These are phyloP conservation scores for Lithocarpus polystachyus DNA, from an alignment of 306 rosid species.

Conservation along the genomic window DNA sequence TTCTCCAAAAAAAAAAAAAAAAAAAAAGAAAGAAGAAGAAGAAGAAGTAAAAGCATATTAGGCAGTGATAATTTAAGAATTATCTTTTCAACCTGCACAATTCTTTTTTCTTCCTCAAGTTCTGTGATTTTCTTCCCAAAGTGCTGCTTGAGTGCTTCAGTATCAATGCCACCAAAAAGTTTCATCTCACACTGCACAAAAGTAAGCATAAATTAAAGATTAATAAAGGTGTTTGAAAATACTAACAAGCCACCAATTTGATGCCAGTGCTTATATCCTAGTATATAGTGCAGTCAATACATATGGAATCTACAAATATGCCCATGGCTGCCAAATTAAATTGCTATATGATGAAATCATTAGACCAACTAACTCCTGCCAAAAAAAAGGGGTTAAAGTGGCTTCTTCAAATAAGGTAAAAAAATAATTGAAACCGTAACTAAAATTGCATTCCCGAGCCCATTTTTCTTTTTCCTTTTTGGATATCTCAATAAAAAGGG, in stretches of 20 bases:
- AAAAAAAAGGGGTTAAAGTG: background rate
- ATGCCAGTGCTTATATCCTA: background rate
- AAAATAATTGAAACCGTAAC: background rate
- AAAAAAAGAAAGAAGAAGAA: no score
- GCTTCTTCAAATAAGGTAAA: background rate
- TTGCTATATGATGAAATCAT: background rate
- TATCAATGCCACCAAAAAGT: conserved; percentile 51
- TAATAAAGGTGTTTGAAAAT: conserved; percentile 4
- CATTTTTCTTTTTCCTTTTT: background rate
- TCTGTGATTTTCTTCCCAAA: conserved; percentile 68
- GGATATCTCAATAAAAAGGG: background rate
- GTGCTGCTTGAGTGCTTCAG: conserved; percentile 61
- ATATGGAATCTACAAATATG: background rate
- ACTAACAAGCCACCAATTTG: background rate
- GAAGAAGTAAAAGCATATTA: background rate
- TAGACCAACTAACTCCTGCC: background rate
- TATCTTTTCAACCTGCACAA: conserved; percentile 49
- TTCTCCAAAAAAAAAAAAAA: no score
- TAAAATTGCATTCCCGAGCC: background rate
- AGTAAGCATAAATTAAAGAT: background rate
- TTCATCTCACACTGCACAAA: conserved; percentile 70
- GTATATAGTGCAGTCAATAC: background rate
- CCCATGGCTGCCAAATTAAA: background rate
- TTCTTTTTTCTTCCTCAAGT: conserved; percentile 81
- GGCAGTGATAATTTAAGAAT: conserved; percentile 19